These are phyloP conservation scores for Astraeus odoratus DNA, from an alignment of 768 basidiomycete species.

Conservation along the genomic window DNA sequence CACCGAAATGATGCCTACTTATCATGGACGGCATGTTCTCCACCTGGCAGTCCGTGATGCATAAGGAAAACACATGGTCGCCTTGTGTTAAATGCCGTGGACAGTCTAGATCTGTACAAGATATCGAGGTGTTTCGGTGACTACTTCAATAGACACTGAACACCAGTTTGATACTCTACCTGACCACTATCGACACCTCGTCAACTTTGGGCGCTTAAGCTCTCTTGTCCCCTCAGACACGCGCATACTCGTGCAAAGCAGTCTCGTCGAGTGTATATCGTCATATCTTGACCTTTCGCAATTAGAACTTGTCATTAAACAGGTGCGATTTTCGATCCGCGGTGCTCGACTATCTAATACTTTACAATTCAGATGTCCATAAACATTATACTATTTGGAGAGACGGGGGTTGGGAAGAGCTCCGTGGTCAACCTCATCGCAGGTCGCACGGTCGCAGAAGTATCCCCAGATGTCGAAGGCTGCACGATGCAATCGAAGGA, in stretches of 20 bases:
- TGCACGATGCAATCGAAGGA: slow-evolving; percentile 31
- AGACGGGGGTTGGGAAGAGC: slow-evolving; percentile 33
- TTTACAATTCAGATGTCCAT: slow-evolving; percentile 5
- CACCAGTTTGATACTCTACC: neutral
- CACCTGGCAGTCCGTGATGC: neutral
- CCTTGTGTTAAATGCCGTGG: neutral
- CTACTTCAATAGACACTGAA: neutral
- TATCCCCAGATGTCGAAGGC: slow-evolving; percentile 25
- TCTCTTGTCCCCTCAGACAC: neutral
- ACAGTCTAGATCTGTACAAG: neutral
- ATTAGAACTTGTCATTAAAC: no score
- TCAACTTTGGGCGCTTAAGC: neutral
- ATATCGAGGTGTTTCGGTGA: neutral
- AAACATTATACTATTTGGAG: slow-evolving; percentile 40
- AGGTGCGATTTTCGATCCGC: neutral
- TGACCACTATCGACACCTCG: no score
- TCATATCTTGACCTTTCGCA: neutral
- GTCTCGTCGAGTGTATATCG: neutral
- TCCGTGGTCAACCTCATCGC: slow-evolving; percentile 29
- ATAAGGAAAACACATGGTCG: neutral
- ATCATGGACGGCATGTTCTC: neutral
- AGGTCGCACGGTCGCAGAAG: slow-evolving; percentile 16
- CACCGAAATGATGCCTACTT: neutral
- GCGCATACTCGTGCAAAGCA: neutral
- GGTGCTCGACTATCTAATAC: neutral